phyloP scores from a whole-genome alignment of 176 grass and related monocot genomes.

The Aegilops speltoides region DNA sequence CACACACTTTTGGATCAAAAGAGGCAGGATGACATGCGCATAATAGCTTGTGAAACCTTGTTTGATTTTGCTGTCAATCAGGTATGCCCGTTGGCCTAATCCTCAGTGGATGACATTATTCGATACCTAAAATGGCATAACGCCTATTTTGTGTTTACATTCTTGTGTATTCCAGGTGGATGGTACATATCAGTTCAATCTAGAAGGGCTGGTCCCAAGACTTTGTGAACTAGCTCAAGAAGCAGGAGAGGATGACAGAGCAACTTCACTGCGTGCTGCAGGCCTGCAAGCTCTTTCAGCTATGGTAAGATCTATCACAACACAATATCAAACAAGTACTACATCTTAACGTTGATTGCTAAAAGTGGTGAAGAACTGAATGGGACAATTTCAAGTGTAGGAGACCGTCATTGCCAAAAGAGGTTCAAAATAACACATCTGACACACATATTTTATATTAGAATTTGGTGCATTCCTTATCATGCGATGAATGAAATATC shows the following conservation, averaged over 20 bases:
- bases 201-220: constrained; percentile 86
- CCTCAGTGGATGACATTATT: constrained; percentile 1
- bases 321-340: constrained; percentile 11
- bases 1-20: constrained; percentile 97
- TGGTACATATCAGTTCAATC: constrained; percentile 97
- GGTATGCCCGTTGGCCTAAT: constrained; percentile 47
- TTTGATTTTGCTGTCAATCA: constrained; percentile 96
- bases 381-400: neutral
- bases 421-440: constrained; percentile 3
- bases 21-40: constrained; percentile 86
- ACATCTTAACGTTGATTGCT: neutral
- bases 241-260: constrained; percentile 69
- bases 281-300: constrained; percentile 85
- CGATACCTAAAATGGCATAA: constrained; percentile 2
- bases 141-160: constrained; percentile 15
- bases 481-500: neutral
- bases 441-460: neutral
- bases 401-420: neutral
- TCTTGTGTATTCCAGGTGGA: constrained; percentile 72
- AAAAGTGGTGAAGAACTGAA: constrained; percentile 3
- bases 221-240: constrained; percentile 91
- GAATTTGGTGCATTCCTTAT: constrained; percentile 29
- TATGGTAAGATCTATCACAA: constrained; percentile 54
- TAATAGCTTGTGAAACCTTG: constrained; percentile 85
- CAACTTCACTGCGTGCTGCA: constrained; percentile 47